These are phyloP conservation scores for Xanthoconium separans DNA, from an alignment of 1,284 basidiomycete species.

Conservation along the genomic window DNA sequence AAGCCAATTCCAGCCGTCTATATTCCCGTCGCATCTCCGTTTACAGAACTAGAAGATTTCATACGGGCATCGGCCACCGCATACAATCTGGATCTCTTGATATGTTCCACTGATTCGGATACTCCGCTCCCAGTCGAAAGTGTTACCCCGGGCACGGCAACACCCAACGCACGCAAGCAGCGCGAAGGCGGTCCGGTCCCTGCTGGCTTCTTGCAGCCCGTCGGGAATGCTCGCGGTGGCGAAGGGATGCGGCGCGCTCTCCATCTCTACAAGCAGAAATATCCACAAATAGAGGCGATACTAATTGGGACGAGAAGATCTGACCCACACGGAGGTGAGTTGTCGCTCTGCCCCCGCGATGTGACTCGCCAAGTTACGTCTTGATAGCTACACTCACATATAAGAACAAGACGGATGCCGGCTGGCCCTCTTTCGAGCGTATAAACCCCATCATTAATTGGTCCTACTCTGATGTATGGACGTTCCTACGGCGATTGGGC, in stretches of 20 bases:
- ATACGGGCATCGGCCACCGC: conserved; percentile 60
- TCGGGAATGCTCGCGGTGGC: conserved; percentile 56
- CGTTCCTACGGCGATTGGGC: conserved; percentile 72
- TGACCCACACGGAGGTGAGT: conserved; percentile 92
- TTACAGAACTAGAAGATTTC: conserved; percentile 83
- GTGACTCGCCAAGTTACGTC: conserved; percentile 1
- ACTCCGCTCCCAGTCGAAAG: conserved; percentile 37
- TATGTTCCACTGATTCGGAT: conserved; percentile 42
- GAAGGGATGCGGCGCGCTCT: conserved; percentile 86
- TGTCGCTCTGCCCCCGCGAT: background rate
- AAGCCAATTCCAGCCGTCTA: conserved; percentile 79
- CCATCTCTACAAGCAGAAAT: conserved; percentile 66
- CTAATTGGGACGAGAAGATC: conserved; percentile 85
- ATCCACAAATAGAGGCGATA: conserved; percentile 73
- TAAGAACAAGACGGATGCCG: conserved; percentile 78
- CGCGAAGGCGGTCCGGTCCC: background rate
- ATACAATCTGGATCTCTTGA: conserved; percentile 84
- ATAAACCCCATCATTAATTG: conserved; percentile 97
- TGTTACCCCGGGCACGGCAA: conserved; percentile 28
- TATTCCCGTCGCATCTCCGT: conserved; percentile 89
- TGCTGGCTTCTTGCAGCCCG: conserved; percentile 24
- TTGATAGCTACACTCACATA: conserved; percentile 61
- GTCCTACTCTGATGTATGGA: conserved; percentile 90
- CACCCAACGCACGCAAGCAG: conserved; percentile 13
- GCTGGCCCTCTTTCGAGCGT: conserved; percentile 89